Conservation (phyloP, 2,329 filamentous ascomycete genomes). For the Penicillium corylophilum region DNA sequence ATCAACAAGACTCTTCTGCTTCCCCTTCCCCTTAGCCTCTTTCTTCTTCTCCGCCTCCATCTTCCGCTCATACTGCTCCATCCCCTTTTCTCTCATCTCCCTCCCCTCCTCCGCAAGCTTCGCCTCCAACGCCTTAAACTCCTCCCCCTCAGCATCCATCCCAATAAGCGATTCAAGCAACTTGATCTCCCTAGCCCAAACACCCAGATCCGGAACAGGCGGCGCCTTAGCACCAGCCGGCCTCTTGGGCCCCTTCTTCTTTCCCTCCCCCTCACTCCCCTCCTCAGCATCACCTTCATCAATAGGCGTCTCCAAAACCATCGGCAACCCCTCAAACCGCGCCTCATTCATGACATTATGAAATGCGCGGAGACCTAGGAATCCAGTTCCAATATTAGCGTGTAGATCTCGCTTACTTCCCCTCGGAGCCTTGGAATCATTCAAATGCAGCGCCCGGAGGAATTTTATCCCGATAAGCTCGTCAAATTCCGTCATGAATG, state of each 20-base stretch:
- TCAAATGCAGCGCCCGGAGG: constrained; percentile 83
- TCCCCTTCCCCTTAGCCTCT: constrained; percentile 46
- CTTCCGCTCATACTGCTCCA: constrained; percentile 77
- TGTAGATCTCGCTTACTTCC: constrained; percentile 82
- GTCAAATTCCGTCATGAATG: constrained; percentile 75
- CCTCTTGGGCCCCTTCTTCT: constrained; percentile 21
- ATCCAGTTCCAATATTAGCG: constrained; percentile 94
- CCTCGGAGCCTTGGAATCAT: constrained; percentile 92
- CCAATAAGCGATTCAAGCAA: constrained; percentile 84
- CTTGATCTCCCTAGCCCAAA: constrained; percentile 96
- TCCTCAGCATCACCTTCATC: constrained; percentile 58
- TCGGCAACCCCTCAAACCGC: constrained; percentile 73
- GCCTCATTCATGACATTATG: constrained; percentile 85
- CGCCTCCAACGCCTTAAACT: constrained; percentile 66
- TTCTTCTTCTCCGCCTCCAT: constrained; percentile 57
- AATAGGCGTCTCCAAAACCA: constrained; percentile 96
- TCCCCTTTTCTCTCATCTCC: constrained; percentile 70
- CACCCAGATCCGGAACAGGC: constrained; percentile 69
- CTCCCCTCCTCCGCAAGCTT: constrained; percentile 67
- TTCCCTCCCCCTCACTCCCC: constrained; percentile 13
- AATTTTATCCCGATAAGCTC: constrained; percentile 73
- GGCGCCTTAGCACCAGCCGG: constrained; percentile 23
- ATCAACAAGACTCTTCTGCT: constrained; percentile 36
- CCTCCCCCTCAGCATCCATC: constrained; percentile 72
- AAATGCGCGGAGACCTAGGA: constrained; percentile 85